These are phyloP conservation scores for Teunomyces aglyptinius DNA, from an alignment of 805 yeast species.

Conservation along the genomic window DNA sequence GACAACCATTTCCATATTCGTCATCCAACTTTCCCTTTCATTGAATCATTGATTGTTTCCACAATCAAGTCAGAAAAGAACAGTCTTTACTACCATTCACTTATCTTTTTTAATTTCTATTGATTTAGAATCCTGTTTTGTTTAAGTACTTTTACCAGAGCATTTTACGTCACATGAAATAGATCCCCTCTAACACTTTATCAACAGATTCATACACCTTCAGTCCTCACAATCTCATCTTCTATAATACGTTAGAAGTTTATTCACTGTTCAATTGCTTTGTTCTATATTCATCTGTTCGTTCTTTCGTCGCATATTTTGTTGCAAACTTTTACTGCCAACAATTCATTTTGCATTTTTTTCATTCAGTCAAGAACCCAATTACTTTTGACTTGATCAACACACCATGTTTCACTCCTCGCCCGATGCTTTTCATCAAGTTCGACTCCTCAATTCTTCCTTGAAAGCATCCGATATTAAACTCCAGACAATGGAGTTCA, in stretches of 20 bases:
- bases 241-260: not conserved
- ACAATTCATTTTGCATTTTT: not conserved
- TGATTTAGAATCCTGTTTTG: not conserved
- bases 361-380: not conserved
- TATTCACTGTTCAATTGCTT: not conserved
- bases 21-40: not conserved
- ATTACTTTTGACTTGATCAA: not conserved
- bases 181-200: not conserved
- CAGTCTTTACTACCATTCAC: not conserved
- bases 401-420: slow-evolving; percentile 14
- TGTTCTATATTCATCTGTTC: slow-evolving; percentile 1
- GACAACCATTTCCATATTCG: not conserved
- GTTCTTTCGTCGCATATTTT: slow-evolving; percentile 1
- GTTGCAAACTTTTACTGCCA: slow-evolving; percentile 3
- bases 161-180: not conserved
- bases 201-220: not conserved
- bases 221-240: not conserved
- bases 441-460: slow-evolving; percentile 30
- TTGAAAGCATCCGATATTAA: slow-evolving; percentile 39
- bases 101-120: not conserved
- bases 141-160: not conserved
- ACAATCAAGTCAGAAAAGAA: not conserved
- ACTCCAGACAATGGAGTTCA: slow-evolving; percentile 47
- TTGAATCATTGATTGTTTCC: not conserved
- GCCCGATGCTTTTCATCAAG: slow-evolving; percentile 34